Base-by-base conservation (phyloP, 2,329 filamentous ascomycete species). In the Fusarium zealandicum region DNA sequence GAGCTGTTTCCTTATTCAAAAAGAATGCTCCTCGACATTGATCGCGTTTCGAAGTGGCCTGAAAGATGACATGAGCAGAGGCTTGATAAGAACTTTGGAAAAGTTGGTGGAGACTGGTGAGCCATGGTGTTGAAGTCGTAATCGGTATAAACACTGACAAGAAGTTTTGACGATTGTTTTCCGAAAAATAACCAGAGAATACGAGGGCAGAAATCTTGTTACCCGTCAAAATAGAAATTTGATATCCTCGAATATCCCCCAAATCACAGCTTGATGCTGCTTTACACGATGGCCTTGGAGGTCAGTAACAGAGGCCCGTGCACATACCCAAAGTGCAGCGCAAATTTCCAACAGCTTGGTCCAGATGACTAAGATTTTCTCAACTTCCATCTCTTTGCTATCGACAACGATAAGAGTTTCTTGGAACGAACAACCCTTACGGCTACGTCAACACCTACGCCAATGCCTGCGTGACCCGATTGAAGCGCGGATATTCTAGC, bases 301-400 rank as follows among this genome's bases (percentile, higher is more conserved):
- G 5, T 9, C 17, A 32, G 18, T 25, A 8, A 17, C 13, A 28
- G 18, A 39, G 33, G 40, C 22, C 32, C 38, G 40, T 51, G 32
- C 25, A 5, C 14, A 30, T 22, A 16, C 22, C 44, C 13, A 28
- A 44, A 39, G 45, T 49, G 32, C 42, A 42, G 40, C 33, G 46
- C 35, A 55, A 52, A 59, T 53, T 54, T 58, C 57, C 59, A 49
- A 11, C 39, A 11, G 31, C 30, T 41, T 48, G 55, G 59, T 22
- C 13, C 36, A 17, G 44, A 56, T 62, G 58, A 61, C 58, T 62
- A 62, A 61, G 54, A 14, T 22, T 22, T n/a, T 36, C 18, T 57
- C 48, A 55, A 64, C 51, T 47, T 54, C 43, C 58, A 54, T 58
- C 52, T 58, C 7, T 61, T 58, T 59, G 50, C 42, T 52, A 52